A percentile compares a stretch with the other conserved stretches of the same genome.
These are phyloP conservation scores for Coemansia sp. DNA, from an alignment of 192 early-diverging fungal species.

Conservation along the genomic window DNA sequence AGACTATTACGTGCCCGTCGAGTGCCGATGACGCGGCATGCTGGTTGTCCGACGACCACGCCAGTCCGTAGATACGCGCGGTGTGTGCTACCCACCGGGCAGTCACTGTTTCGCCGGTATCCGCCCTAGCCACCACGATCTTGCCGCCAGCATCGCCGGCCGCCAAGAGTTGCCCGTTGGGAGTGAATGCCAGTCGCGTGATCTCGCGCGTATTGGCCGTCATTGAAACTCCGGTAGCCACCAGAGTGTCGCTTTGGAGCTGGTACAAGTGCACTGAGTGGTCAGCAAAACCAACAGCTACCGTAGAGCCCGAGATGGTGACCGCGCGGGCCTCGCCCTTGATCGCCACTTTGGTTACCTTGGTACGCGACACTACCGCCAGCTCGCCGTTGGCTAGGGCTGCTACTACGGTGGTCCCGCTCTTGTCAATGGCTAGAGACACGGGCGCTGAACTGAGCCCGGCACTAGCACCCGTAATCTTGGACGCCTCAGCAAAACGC, in stretches of 20 bases:
- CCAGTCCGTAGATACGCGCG: constrained; percentile 77
- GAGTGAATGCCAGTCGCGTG: constrained; percentile 78
- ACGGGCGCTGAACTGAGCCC: constrained; percentile 29
- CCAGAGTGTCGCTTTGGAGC: constrained; percentile 26
- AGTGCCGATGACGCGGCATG: constrained; percentile 80
- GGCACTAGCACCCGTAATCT: background rate
- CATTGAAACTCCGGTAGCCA: constrained; percentile 25
- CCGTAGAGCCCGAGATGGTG: constrained; percentile 8
- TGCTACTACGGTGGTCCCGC: constrained; percentile 18
- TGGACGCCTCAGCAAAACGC: constrained; percentile 21
- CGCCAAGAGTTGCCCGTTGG: constrained; percentile 73
- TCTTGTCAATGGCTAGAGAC: constrained; percentile 22
- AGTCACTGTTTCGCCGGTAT: constrained; percentile 55
- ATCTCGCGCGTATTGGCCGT: constrained; percentile 64
- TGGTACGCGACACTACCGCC: constrained; percentile 16
- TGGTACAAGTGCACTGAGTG: constrained; percentile 66
- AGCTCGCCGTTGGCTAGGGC: constrained; percentile 35
- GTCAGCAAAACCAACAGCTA: constrained; percentile 61
- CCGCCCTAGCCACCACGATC: constrained; percentile 72
- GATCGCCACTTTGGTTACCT: background rate
- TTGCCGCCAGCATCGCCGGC: constrained; percentile 80
- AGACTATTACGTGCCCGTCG: constrained; percentile 91
- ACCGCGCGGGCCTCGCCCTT: constrained; percentile 13
- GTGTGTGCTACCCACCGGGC: constrained; percentile 88
- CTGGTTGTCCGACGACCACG: constrained; percentile 75